These are phyloP conservation scores for Schizochytrium sp. DNA, from an alignment of 108 stramenopile genomes.

Conservation along the genomic window DNA sequence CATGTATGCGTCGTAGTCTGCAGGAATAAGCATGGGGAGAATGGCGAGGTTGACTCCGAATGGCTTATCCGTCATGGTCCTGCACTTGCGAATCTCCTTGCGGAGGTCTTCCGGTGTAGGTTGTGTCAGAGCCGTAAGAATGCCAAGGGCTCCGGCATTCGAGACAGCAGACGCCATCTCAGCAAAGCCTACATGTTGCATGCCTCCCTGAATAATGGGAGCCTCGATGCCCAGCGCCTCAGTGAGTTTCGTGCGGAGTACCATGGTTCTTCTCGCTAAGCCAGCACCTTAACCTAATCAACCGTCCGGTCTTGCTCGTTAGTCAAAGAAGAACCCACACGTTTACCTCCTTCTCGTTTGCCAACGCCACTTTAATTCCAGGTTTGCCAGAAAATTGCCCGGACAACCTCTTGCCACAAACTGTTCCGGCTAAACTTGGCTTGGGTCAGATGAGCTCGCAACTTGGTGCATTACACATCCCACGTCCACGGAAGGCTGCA, in stretches of 20 bases:
- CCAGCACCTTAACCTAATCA: background rate
- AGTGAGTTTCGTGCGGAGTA: constrained; percentile 21
- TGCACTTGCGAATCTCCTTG: constrained; percentile 59
- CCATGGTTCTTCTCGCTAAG: constrained; percentile 36
- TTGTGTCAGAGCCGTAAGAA: constrained; percentile 36
- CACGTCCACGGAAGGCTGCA: no score
- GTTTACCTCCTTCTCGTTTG: no score
- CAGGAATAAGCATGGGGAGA: constrained; percentile 46
- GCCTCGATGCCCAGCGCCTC: constrained; percentile 51
- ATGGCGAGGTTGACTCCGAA: constrained; percentile 57
- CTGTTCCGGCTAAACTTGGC: no score
- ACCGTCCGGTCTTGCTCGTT: no score
- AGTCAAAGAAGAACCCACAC: no score
- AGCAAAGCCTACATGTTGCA: constrained; percentile 51
- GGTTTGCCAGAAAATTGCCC: no score
- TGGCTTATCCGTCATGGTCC: constrained; percentile 54
- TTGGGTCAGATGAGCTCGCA: no score
- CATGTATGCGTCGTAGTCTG: constrained; percentile 58
- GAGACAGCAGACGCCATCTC: constrained; percentile 58
- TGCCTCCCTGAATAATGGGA: constrained; percentile 40
- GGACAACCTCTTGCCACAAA: no score
- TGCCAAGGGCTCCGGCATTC: constrained; percentile 55
- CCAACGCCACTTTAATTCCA: no score
- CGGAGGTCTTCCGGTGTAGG: constrained; percentile 49
- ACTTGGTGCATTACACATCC: no score